phyloP scores from a whole-genome alignment of 2,329 filamentous ascomycete genomes.

The Fusarium xyrophilum region DNA sequence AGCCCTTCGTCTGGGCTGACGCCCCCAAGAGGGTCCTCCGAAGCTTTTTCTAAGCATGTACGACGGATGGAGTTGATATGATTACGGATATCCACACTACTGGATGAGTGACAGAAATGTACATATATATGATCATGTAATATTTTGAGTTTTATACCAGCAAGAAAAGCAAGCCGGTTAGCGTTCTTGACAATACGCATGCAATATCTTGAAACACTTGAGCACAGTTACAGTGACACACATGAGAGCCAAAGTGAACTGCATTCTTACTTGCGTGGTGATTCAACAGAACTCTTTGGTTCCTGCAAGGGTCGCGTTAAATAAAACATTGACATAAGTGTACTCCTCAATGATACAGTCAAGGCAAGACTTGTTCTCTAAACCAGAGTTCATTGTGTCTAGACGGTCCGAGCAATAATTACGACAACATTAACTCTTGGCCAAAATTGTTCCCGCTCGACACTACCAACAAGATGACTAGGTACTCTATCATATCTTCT shows the following conservation, averaged over 20 bases:
- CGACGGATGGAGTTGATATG: slow-evolving; percentile 16
- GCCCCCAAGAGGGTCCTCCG: slow-evolving; percentile 34
- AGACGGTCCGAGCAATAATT: neutral
- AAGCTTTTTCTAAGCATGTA: slow-evolving; percentile 32
- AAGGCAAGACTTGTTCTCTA: neutral
- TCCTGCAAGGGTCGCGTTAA: neutral
- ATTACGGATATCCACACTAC: slow-evolving; percentile 33
- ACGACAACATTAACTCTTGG: neutral
- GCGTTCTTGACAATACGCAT: slow-evolving; percentile 29
- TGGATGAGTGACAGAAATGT: slow-evolving; percentile 21
- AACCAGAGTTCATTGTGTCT: neutral
- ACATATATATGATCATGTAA: slow-evolving; percentile 30
- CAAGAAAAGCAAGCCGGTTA: slow-evolving; percentile 25
- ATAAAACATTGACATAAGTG: neutral
- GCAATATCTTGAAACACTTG: neutral
- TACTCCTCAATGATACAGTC: neutral
- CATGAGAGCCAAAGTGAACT: neutral
- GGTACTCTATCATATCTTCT: neutral
- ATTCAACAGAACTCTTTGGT: neutral
- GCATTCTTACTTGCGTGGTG: neutral
- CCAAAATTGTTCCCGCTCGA: neutral
- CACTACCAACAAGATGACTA: neutral
- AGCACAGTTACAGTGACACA: neutral
- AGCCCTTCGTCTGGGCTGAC: slow-evolving; percentile 71
- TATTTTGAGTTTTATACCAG: slow-evolving; percentile 22